Base-by-base conservation (phyloP, 257 asterid species). In the Lantana camara region DNA sequence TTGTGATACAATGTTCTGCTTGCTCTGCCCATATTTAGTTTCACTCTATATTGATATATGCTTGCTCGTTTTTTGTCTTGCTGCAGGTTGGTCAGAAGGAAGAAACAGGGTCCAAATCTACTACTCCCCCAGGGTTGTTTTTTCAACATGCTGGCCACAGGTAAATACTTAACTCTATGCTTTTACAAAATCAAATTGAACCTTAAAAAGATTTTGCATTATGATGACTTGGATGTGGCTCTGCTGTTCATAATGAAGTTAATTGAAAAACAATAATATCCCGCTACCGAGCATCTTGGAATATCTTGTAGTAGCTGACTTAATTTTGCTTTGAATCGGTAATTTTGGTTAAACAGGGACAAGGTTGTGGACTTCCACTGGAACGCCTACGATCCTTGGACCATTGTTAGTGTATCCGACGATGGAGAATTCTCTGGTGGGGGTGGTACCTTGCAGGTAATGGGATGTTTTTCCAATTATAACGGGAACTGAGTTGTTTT, bases 141-240 rank as follows among this genome's bases (percentile, higher is more conserved):
- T 94, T 94, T 70, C 96, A 88, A 74, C 99, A 94, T 73, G 95
- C 96, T 75, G 99, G 99, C 57, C 99, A 94, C 91, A 90, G 99
- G 99, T 90, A 61, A 75, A 65, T 70, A 22, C 75, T 75, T 57
- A 66, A n/a, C 54, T 69, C 46, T 21, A 7, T n/a, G 38, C 50
- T 23, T 23, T 21, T 24, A 15, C 21, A 13, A 40, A 42, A 50
- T 62, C 30, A 44, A 57, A 47, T 38, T 68, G 55, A 29, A 23
- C 60, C 41, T 12, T 27, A 27, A 67, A 37, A 10, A 1, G 35
- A 35, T 42, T 34, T 15, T 21, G 57, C 67, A 54, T 29, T 70
- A 59, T 16, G 15, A 22, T 24, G 5, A 5, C 15, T 63, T 13
- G 22, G 38, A 14, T 60, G 37, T 37, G 40, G 17, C 66, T 30